A percentile compares a stretch with the other conserved stretches of the same genome.
Evolutionary conservation across 2,329 filamentous ascomycete genomes (phyloP).

Genomic region (Nemania serpens): DNA sequence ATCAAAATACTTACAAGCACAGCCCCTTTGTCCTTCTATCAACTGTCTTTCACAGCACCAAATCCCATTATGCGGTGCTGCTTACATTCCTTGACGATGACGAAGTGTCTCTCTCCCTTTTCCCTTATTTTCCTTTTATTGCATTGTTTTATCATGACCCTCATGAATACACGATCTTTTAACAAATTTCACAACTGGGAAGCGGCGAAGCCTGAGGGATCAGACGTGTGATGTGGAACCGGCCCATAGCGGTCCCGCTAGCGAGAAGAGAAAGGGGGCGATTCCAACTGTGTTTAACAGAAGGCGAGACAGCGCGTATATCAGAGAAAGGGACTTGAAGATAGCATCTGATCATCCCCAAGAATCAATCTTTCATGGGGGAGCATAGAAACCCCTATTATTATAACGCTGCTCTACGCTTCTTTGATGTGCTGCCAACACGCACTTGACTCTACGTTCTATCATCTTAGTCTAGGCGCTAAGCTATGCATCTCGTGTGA

Average conservation of each 20-base stretch:
- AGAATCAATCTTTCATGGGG: not conserved
- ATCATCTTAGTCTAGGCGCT: conserved; percentile 8
- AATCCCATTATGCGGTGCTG: not conserved
- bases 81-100: conserved; percentile 20
- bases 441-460: conserved; percentile 5
- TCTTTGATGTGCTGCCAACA: not conserved
- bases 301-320: not conserved
- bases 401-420: not conserved
- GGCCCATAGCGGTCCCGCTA: not conserved
- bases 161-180: conserved; percentile 31
- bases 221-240: not conserved
- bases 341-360: not conserved
- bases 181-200: conserved; percentile 6
- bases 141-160: conserved; percentile 18
- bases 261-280: not conserved
- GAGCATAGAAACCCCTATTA: not conserved
- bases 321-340: not conserved
- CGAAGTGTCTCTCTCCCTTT: not conserved
- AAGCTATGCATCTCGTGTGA: conserved; percentile 3
- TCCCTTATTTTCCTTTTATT: conserved; percentile 1
- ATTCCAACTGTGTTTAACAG: conserved; percentile 2
- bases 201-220: not conserved
- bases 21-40: conserved; percentile 16
- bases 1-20: not conserved
- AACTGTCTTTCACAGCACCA: conserved; percentile 3